Evolutionary conservation across 2,329 filamentous ascomycete species (phyloP).

Genomic region (Diaporthe humulicola): DNA sequence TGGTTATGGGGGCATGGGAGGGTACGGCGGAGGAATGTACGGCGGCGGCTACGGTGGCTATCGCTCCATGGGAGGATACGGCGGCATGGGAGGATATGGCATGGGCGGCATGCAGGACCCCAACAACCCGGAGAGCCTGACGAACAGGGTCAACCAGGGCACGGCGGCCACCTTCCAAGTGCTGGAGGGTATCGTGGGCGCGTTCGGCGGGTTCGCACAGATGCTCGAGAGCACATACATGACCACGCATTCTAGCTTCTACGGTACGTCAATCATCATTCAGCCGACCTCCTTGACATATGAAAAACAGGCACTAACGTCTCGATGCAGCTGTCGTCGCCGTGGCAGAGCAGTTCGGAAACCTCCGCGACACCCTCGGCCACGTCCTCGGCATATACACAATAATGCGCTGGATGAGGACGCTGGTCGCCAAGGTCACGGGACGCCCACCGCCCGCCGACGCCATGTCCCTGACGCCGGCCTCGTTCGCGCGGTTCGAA

Average conservation of each 20-base stretch:
- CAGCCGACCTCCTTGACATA: neutral
- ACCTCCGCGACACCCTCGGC: slow-evolving; percentile 91
- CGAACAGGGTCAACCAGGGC: slow-evolving; percentile 94
- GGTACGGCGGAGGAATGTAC: slow-evolving; percentile 56
- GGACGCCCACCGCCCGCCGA: slow-evolving; percentile 91
- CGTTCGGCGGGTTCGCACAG: slow-evolving; percentile 97
- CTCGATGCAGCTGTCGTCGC: slow-evolving; percentile 86
- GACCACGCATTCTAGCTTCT: slow-evolving; percentile 99
- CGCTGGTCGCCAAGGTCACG: slow-evolving; percentile 90
- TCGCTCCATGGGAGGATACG: slow-evolving; percentile 47
- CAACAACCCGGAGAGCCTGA: slow-evolving; percentile 93
- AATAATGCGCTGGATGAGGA: slow-evolving; percentile 93
- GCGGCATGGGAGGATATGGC: slow-evolving; percentile 58
- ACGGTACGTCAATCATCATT: slow-evolving; percentile 73
- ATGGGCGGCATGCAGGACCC: slow-evolving; percentile 68
- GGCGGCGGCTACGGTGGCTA: slow-evolving; percentile 63
- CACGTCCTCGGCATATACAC: slow-evolving; percentile 97
- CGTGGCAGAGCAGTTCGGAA: slow-evolving; percentile 96
- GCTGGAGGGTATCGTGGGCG: slow-evolving; percentile 95
- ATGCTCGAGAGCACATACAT: slow-evolving; percentile 99
- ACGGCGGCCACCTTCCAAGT: slow-evolving; percentile 98
- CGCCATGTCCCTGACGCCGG: slow-evolving; percentile 87
- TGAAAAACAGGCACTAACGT: slow-evolving; percentile 4
- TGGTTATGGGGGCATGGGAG: slow-evolving; percentile 51
- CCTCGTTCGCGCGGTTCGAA: slow-evolving; percentile 91